phyloP scores from a whole-genome alignment of 2,329 filamentous ascomycete species.

The Monosporascus sp. region DNA sequence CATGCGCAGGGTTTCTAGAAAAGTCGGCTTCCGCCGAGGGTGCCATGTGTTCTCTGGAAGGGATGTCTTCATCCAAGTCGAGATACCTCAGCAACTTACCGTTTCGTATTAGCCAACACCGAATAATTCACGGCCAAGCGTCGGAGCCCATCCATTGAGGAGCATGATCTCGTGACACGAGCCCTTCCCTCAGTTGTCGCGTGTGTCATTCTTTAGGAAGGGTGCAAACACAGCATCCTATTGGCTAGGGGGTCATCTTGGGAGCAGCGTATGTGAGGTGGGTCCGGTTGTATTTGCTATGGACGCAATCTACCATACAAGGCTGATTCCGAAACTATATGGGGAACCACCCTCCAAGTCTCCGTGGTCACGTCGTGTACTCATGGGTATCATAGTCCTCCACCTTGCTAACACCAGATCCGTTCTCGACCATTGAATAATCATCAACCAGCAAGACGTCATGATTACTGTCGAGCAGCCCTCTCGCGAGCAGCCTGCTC shows the following conservation, averaged over 20 bases:
- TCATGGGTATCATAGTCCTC: conserved; percentile 16
- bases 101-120: neutral
- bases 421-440: neutral
- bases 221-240: no score
- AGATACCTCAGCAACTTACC: neutral
- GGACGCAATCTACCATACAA: conserved; percentile 5
- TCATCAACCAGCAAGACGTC: neutral
- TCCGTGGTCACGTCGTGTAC: neutral
- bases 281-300: conserved; percentile 8
- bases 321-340: conserved; percentile 1
- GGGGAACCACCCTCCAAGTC: neutral
- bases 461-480: conserved; percentile 14
- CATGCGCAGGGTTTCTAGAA: neutral
- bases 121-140: neutral
- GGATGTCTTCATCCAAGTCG: neutral
- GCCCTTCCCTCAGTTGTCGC: no score
- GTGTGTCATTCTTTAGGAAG: no score
- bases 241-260: no score
- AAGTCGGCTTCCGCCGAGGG: neutral
- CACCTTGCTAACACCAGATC: neutral
- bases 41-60: neutral
- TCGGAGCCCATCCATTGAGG: neutral
- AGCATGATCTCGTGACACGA: neutral
- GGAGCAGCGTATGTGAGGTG: neutral
- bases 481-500: conserved; percentile 17